Percentiles rank a stretch among this genome's conserved stretches.
phyloP scores from a whole-genome alignment of 2,329 filamentous ascomycete species.

The Cladosporium halotolerans region DNA sequence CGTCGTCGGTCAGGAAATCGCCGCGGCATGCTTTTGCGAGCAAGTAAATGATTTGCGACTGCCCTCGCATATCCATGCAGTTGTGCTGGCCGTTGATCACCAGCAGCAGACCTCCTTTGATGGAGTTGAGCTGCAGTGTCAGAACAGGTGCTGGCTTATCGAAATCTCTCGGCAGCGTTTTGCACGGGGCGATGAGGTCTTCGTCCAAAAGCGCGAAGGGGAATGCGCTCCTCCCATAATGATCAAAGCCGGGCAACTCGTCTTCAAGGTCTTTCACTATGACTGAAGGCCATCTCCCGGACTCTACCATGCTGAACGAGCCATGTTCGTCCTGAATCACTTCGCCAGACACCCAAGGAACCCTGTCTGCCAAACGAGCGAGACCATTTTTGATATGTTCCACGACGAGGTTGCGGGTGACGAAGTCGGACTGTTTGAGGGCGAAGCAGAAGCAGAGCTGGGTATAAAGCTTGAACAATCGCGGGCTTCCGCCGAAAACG shows the following conservation, averaged over 20 bases:
- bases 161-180: background rate
- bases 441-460: conserved; percentile 11
- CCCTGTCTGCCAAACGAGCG: background rate
- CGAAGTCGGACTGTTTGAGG: background rate
- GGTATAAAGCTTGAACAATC: conserved; percentile 9
- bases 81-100: conserved; percentile 13
- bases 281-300: no score
- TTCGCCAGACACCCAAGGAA: background rate
- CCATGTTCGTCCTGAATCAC: background rate
- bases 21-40: conserved; percentile 14
- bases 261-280: background rate
- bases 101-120: conserved; percentile 14
- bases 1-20: background rate
- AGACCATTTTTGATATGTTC: background rate
- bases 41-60: conserved; percentile 10
- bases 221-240: background rate
- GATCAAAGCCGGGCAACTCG: background rate
- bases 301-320: background rate
- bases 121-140: conserved; percentile 12
- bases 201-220: conserved; percentile 12
- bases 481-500: conserved; percentile 8
- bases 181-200: conserved; percentile 3
- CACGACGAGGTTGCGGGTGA: background rate
- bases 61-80: conserved; percentile 15
- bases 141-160: conserved; percentile 9